These are phyloP conservation scores for Thermothelomyces thermophilus DNA, from an alignment of 2,329 filamentous ascomycete genomes.

Conservation along the genomic window DNA sequence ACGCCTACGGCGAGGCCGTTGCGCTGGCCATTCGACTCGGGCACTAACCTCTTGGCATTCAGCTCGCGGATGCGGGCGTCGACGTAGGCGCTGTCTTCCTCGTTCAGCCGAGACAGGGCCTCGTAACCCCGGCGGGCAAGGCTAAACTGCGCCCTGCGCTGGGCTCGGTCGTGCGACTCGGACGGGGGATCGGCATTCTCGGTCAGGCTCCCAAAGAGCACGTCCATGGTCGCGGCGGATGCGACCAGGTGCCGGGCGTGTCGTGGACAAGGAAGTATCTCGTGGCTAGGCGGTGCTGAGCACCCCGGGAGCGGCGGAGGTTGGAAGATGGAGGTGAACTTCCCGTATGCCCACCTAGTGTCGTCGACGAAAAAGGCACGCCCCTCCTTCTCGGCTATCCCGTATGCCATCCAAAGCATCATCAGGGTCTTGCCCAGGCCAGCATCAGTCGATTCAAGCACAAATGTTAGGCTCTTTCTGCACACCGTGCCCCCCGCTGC, in stretches of 20 bases:
- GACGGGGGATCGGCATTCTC: slow-evolving; percentile 42
- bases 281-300: slow-evolving; percentile 62
- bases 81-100: slow-evolving; percentile 61
- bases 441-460: slow-evolving; percentile 67
- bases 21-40: slow-evolving; percentile 30
- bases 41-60: slow-evolving; percentile 35
- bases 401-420: slow-evolving; percentile 78
- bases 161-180: slow-evolving; percentile 42
- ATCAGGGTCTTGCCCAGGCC: slow-evolving; percentile 72
- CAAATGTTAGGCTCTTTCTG: slow-evolving; percentile 65
- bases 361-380: slow-evolving; percentile 81
- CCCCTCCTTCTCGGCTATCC: slow-evolving; percentile 65
- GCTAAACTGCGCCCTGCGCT: slow-evolving; percentile 56
- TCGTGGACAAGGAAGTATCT: slow-evolving; percentile 74
- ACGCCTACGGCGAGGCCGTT: slow-evolving; percentile 58
- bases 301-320: slow-evolving; percentile 60
- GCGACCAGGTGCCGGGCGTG: slow-evolving; percentile 69
- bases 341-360: slow-evolving; percentile 73
- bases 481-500: slow-evolving; percentile 50
- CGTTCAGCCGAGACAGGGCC: slow-evolving; percentile 62
- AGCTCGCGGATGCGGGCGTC: slow-evolving; percentile 52
- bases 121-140: slow-evolving; percentile 66
- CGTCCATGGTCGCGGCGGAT: slow-evolving; percentile 58
- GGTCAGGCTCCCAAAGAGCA: slow-evolving; percentile 54
- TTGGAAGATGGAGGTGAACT: slow-evolving; percentile 65